These are phyloP conservation scores for Linum trigynum DNA, from an alignment of 345 rosid genomes.

Conservation along the genomic window DNA sequence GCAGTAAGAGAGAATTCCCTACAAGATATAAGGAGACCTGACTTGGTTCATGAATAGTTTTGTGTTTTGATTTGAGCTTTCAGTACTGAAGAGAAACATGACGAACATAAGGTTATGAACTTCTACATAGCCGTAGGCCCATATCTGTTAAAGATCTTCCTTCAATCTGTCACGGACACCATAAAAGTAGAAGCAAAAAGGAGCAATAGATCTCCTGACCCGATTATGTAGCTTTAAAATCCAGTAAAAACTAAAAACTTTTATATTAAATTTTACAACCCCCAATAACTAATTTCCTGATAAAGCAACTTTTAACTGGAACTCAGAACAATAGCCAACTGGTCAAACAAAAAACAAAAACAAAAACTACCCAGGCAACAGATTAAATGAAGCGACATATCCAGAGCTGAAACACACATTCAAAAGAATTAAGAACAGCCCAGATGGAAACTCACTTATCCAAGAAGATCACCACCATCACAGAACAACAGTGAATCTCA, in stretches of 20 bases:
- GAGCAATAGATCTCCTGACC: background rate
- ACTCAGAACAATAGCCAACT: background rate
- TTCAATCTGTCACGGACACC: background rate
- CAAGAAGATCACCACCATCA: background rate
- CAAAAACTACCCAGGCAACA: background rate
- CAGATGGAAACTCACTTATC: conserved; percentile 22
- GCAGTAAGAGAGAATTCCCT: background rate
- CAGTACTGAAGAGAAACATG: no score
- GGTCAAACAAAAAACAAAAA: background rate
- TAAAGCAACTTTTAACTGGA: background rate
- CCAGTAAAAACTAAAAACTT: background rate
- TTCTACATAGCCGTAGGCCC: background rate
- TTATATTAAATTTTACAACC: background rate
- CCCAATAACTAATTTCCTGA: background rate
- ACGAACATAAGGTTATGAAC: background rate
- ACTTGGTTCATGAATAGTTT: background rate
- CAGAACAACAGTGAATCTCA: background rate
- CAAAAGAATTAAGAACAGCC: conserved; percentile 17
- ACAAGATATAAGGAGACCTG: background rate
- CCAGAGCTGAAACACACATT: conserved; percentile 7
- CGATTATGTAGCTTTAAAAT: no score
- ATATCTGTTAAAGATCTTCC: background rate
- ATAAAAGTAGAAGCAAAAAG: background rate
- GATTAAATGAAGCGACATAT: conserved; percentile 7
- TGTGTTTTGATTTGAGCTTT: no score